phyloP scores from a whole-genome alignment of 2,329 filamentous ascomycete genomes.

The Emmonsiellopsis sp. region DNA sequence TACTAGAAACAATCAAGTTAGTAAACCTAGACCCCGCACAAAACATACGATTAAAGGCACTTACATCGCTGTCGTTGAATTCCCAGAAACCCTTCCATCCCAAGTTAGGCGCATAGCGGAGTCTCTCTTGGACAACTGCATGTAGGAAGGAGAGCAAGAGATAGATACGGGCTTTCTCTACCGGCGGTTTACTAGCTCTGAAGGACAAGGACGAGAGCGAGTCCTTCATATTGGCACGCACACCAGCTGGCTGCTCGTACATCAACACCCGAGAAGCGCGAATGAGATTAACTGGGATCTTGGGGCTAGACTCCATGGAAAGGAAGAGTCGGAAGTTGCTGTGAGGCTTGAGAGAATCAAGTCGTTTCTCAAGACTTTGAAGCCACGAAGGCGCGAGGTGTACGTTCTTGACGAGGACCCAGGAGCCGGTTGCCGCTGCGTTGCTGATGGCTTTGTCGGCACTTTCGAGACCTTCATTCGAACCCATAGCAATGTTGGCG shows the following conservation, averaged over 20 bases:
- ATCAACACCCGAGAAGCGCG: conserved; percentile 89
- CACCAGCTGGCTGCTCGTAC: conserved; percentile 96
- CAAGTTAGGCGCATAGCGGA: conserved; percentile 85
- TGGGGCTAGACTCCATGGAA: conserved; percentile 94
- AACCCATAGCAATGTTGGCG: conserved; percentile 98
- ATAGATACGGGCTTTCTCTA: conserved; percentile 85
- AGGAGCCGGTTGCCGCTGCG: conserved; percentile 82
- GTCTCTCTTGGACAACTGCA: conserved; percentile 86
- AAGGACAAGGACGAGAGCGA: conserved; percentile 76
- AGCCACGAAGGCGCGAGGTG: conserved; percentile 94
- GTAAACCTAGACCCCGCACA: too few relatives aligned
- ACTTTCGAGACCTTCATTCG: conserved; percentile 82
- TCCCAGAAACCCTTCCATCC: conserved; percentile 99
- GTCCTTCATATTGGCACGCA: conserved; percentile 97
- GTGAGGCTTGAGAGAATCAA: conserved; percentile 91
- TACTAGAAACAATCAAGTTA: conserved; percentile 48
- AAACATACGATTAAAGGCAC: conserved; percentile 28
- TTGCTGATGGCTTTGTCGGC: conserved; percentile 94
- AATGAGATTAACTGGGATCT: conserved; percentile 93
- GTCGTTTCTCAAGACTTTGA: conserved; percentile 91
- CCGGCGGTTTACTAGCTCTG: conserved; percentile 68
- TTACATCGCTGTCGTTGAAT: conserved; percentile 97
- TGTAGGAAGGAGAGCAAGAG: conserved; percentile 89
- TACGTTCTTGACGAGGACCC: conserved; percentile 98
- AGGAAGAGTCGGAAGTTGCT: conserved; percentile 89